These are phyloP conservation scores for Triticum dicoccoides DNA, from an alignment of 176 grass and related monocot genomes.

Conservation along the genomic window DNA sequence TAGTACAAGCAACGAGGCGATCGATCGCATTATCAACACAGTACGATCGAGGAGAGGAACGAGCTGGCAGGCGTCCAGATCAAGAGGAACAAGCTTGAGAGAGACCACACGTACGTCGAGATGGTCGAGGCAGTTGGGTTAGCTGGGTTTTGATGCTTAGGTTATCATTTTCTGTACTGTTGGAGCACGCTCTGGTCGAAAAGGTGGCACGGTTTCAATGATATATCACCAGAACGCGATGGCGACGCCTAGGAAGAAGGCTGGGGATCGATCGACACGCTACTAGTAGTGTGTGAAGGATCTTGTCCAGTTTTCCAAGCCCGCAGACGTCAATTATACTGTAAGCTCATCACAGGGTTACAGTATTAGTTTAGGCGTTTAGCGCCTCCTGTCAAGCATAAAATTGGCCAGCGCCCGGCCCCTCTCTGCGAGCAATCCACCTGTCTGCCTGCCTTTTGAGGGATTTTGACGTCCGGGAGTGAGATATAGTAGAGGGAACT, in stretches of 20 bases:
- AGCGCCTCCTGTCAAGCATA: slow-evolving; percentile 18
- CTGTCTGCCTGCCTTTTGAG: not conserved
- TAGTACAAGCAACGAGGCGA: not conserved
- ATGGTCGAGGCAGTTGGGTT: not conserved
- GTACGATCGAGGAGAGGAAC: too few relatives aligned
- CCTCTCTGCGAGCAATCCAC: not conserved
- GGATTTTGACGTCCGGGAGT: not conserved
- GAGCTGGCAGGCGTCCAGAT: not conserved
- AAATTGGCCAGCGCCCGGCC: not conserved
- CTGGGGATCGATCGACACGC: not conserved
- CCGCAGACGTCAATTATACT: not conserved
- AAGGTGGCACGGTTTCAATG: slow-evolving; percentile 16
- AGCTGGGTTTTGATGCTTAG: too few relatives aligned
- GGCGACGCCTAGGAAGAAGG: not conserved
- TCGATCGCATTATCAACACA: not conserved
- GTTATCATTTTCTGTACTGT: not conserved
- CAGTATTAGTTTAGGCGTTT: slow-evolving; percentile 29
- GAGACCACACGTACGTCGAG: not conserved
- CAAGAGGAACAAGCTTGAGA: not conserved
- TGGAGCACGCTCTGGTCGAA: slow-evolving; percentile 22
- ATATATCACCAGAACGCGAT: not conserved
- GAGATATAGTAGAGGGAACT: not conserved
- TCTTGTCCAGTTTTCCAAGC: slow-evolving; percentile 7
- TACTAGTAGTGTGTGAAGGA: slow-evolving; percentile 7
- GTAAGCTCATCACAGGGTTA: not conserved